These are phyloP conservation scores for Paraurostyla sp. DNA, from an alignment of 73 alveolate species.

Conservation along the genomic window DNA sequence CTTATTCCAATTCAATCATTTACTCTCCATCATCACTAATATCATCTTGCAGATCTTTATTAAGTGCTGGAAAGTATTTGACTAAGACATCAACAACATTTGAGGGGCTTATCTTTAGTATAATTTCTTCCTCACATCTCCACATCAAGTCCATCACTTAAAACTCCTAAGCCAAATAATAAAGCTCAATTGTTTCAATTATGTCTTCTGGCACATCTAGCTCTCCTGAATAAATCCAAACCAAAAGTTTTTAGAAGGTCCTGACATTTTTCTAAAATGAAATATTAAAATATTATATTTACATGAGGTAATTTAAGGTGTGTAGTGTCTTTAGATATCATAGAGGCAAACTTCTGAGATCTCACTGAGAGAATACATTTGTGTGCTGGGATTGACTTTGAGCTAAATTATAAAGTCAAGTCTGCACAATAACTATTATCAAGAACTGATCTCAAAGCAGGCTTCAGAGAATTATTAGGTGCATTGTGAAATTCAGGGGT, in stretches of 20 bases:
- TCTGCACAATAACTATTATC: slow-evolving; percentile 64
- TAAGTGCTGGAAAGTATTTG: slow-evolving; percentile 23
- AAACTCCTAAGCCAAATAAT: slow-evolving; percentile 57
- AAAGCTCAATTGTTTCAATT: slow-evolving; percentile 55
- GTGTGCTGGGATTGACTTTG: slow-evolving; percentile 35
- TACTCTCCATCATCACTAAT: background rate
- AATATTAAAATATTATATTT: background rate
- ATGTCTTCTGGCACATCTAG: slow-evolving; percentile 60
- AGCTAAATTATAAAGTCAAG: background rate
- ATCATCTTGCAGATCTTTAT: slow-evolving; percentile 10
- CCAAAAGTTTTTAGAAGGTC: slow-evolving; percentile 44
- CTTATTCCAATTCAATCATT: background rate
- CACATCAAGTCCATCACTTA: slow-evolving; percentile 49
- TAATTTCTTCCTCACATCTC: slow-evolving; percentile 77
- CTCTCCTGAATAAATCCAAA: slow-evolving; percentile 76
- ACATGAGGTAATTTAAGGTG: background rate
- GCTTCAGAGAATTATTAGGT: slow-evolving; percentile 69
- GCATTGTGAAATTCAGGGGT: slow-evolving; percentile 65
- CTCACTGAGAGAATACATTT: slow-evolving; percentile 55
- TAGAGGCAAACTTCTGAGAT: slow-evolving; percentile 30
- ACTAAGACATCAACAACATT: slow-evolving; percentile 61
- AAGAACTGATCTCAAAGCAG: slow-evolving; percentile 54
- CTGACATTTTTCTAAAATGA: background rate
- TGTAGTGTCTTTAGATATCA: background rate
- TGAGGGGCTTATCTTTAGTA: slow-evolving; percentile 39